A percentile compares a stretch with the other conserved stretches of the same genome.
These are phyloP conservation scores for Mucuna pruriens DNA, from an alignment of 306 rosid species.

Conservation along the genomic window DNA sequence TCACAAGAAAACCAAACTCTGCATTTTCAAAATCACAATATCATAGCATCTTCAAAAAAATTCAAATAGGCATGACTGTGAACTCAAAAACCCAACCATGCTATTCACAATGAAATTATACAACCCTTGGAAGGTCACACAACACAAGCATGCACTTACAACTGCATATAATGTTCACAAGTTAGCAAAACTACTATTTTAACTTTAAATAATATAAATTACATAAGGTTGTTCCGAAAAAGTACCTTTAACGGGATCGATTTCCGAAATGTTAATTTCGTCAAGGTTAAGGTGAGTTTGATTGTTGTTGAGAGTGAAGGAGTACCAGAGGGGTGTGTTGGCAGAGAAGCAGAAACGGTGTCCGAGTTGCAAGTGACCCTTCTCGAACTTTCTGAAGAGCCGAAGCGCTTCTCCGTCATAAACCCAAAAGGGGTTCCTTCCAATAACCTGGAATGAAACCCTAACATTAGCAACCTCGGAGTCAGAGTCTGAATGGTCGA, in stretches of 20 bases:
- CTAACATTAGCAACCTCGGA: slow-evolving; percentile 41
- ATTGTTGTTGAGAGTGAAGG: slow-evolving; percentile 48
- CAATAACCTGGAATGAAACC: slow-evolving; percentile 76
- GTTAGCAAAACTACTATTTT: neutral
- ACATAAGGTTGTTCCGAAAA: neutral
- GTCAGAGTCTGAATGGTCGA: neutral
- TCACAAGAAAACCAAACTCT: slow-evolving; percentile 83
- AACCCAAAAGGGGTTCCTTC: slow-evolving; percentile 86
- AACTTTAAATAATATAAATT: neutral
- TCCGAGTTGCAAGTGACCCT: slow-evolving; percentile 64
- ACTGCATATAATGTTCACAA: neutral
- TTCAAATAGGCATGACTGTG: neutral
- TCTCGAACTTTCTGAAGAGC: slow-evolving; percentile 59
- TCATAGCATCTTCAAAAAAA: slow-evolving; percentile 8
- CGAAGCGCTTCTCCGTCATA: slow-evolving; percentile 43
- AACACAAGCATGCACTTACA: neutral
- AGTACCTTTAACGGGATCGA: slow-evolving; percentile 75
- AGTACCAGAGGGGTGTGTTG: slow-evolving; percentile 60
- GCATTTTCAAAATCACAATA: slow-evolving; percentile 40
- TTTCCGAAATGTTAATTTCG: slow-evolving; percentile 55
- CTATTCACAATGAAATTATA: no score
- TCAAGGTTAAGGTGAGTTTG: slow-evolving; percentile 37
- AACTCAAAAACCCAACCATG: neutral
- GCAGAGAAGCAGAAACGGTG: slow-evolving; percentile 75
- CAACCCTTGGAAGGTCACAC: no score